Evolutionary conservation across 228 moss, liverwort and hornwort genomes (phyloP), one percentile per base, ranked within the genome.

Genomic region (Sphagnum fallax): DNA sequence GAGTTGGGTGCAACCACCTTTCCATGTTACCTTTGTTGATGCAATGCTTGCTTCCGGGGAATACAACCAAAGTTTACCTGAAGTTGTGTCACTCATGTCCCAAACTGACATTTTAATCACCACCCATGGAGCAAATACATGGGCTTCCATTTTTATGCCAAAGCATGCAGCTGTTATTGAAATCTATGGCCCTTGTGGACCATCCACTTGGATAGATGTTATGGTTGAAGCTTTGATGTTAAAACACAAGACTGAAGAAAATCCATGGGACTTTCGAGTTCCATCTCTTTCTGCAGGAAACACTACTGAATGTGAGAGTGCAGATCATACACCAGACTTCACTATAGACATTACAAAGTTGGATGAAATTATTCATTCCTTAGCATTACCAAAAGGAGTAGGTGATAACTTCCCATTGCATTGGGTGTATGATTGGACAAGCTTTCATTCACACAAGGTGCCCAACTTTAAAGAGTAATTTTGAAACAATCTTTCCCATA

Each of bases 111-210:
- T 98, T 11, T 74, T 79, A 16, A 89, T 98, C 59, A 98, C 98
- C 0, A 79, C 90, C 0, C 93, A 93, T 59, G 93, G 98, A 4
- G 98, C 91, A 4, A 93, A 88, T 64, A 93, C 93, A 0, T 98
- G 97, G 97, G 90, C 93, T n/a, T 66, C 89, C 10, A 0, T 98
- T 4, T 93, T 98, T 75, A 75, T 93, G 93, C 91, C 93, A 52
- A 77, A 81, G 75, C 74, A 77, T 4, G 81, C 82, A 47, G 93
- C 76, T 0, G 91, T 93, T 72, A 76, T 98, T 50, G 91, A 98
- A 72, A 74, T 93, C n/a, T 78, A 80, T 15, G 97, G 93, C 10
- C 93, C 93, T 0, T 98, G 97, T 6, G 93, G 93, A 8, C 93
- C 97, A 0, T 5, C 9, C 6, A 81, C 88, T 0, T 98, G 97